Conservation (phyloP, 148 eudicot genomes). For the Nyssa sinensis region DNA sequence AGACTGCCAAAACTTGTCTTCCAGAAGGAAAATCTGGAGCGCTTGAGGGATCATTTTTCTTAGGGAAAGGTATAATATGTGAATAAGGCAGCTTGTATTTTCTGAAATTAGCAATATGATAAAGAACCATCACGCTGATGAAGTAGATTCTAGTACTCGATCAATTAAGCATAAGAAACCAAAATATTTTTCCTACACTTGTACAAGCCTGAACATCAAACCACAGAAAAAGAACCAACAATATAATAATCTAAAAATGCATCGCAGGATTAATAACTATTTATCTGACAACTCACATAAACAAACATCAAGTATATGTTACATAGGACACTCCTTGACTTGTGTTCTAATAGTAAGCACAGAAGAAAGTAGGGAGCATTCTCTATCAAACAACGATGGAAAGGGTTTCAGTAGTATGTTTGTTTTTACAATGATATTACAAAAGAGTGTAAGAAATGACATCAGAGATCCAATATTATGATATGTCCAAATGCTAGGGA, state of each 20-base stretch:
- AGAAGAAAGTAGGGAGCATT: too few species aligned
- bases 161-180: neutral
- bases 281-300: too few species aligned
- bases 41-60: slow-evolving; percentile 63
- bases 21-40: slow-evolving; percentile 74
- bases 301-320: too few species aligned
- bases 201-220: neutral
- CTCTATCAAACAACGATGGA: too few species aligned
- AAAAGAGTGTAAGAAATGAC: too few species aligned
- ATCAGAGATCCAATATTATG: too few species aligned
- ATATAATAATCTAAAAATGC: neutral
- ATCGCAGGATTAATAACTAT: too few species aligned
- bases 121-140: slow-evolving; percentile 7
- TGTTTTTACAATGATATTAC: too few species aligned
- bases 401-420: too few species aligned
- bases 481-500: too few species aligned
- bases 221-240: neutral
- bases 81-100: slow-evolving; percentile 80
- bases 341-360: too few species aligned
- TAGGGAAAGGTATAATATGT: slow-evolving; percentile 90
- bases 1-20: slow-evolving; percentile 88
- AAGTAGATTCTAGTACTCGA: neutral
- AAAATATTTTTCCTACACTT: neutral
- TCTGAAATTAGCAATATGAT: slow-evolving; percentile 36
- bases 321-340: too few species aligned